A percentile compares a stretch with the other conserved stretches of the same genome.
These are phyloP conservation scores for Fraxinus dipetala DNA, from an alignment of 305 asterid genomes.

Conservation along the genomic window DNA sequence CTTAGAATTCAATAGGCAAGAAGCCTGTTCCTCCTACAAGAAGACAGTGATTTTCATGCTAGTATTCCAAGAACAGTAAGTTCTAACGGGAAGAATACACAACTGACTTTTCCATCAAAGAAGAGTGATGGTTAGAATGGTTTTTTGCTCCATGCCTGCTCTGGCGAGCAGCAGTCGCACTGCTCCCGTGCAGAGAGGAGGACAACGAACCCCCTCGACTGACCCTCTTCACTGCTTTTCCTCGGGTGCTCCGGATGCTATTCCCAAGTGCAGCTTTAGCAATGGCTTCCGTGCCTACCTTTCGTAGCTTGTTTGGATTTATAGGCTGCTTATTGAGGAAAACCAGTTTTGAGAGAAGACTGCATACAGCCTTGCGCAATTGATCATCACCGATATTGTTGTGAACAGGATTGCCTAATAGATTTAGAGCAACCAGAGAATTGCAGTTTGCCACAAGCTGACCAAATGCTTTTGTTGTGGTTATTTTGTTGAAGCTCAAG, in stretches of 20 bases:
- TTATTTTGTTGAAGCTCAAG: slow-evolving; percentile 75
- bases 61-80: background rate
- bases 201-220: slow-evolving; percentile 35
- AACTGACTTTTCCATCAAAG: slow-evolving; percentile 35
- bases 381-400: slow-evolving; percentile 64
- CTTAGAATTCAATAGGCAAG: background rate
- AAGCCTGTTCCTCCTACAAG: background rate
- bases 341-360: slow-evolving; percentile 65
- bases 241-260: slow-evolving; percentile 29
- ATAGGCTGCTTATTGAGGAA: slow-evolving; percentile 64
- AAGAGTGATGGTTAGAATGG: slow-evolving; percentile 32
- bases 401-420: slow-evolving; percentile 74
- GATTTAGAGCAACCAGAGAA: slow-evolving; percentile 62
- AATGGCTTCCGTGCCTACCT: slow-evolving; percentile 42
- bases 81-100: slow-evolving; percentile 11
- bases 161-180: slow-evolving; percentile 33
- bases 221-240: slow-evolving; percentile 43
- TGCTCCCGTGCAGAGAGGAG: slow-evolving; percentile 34
- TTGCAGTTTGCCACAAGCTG: slow-evolving; percentile 82
- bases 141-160: slow-evolving; percentile 42
- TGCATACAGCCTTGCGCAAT: slow-evolving; percentile 49
- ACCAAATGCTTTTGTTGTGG: slow-evolving; percentile 76
- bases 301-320: slow-evolving; percentile 57
- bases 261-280: slow-evolving; percentile 62
- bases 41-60: background rate